Percentiles rank a stretch among this genome's conserved stretches.
These are phyloP conservation scores for Lipomyces chichibuensis DNA, from an alignment of 805 yeast genomes.

Conservation along the genomic window DNA sequence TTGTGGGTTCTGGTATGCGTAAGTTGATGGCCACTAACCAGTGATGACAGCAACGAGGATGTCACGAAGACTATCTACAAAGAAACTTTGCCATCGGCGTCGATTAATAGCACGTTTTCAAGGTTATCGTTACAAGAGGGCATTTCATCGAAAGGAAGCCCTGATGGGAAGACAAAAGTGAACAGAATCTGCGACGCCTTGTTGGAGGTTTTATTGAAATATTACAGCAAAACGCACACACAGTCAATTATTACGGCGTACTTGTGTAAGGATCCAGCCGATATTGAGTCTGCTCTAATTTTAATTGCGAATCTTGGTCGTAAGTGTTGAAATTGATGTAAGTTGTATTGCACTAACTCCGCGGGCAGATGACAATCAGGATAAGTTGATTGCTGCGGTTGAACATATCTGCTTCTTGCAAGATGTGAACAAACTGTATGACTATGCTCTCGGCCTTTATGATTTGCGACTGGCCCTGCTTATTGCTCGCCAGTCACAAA, in stretches of 20 bases:
- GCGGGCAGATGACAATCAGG: constrained; percentile 14
- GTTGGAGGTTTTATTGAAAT: constrained; percentile 55
- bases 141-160: neutral
- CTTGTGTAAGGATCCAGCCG: constrained; percentile 90
- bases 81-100: constrained; percentile 58
- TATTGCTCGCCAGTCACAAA: constrained; percentile 95
- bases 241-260: constrained; percentile 87
- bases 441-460: constrained; percentile 77
- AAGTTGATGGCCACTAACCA: neutral
- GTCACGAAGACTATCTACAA: constrained; percentile 78
- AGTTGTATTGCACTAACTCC: constrained; percentile 48
- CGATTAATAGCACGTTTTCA: neutral
- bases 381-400: constrained; percentile 48
- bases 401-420: constrained; percentile 87
- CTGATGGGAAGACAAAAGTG: constrained; percentile 49
- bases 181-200: constrained; percentile 77
- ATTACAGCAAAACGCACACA: constrained; percentile 59
- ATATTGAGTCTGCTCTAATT: constrained; percentile 70
- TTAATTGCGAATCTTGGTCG: constrained; percentile 48
- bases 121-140: constrained; percentile 32
- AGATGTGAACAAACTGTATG: constrained; percentile 82
- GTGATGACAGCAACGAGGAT: constrained; percentile 66
- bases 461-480: constrained; percentile 77
- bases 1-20: neutral
- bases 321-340: constrained; percentile 49